A percentile compares a stretch with the other conserved stretches of the same genome.
Evolutionary conservation across 1,284 basidiomycete species (phyloP).

Genomic region (Neonothopanus nambi): DNA sequence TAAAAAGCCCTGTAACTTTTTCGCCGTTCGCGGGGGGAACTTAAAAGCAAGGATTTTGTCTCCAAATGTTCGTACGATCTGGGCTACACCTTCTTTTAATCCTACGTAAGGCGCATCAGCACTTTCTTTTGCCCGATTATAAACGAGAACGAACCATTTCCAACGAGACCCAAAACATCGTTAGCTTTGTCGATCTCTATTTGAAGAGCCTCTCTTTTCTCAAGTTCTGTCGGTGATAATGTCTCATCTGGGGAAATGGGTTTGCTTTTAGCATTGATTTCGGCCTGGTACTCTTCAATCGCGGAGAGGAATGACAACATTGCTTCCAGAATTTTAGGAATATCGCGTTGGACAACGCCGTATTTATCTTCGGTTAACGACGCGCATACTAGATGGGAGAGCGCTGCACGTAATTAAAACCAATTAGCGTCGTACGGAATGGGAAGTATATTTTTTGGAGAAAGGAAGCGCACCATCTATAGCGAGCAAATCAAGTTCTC

Average conservation of each 20-base stretch:
- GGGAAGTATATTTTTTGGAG: slow-evolving; percentile 1
- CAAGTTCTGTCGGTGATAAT: slow-evolving; percentile 36
- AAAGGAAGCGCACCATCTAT: slow-evolving; percentile 50
- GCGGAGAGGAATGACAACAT: slow-evolving; percentile 65
- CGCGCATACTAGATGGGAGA: slow-evolving; percentile 68
- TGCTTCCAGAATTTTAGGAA: slow-evolving; percentile 77
- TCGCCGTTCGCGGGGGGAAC: slow-evolving; percentile 67
- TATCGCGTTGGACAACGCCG: slow-evolving; percentile 81
- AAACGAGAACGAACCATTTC: slow-evolving; percentile 53
- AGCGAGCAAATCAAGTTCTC: slow-evolving; percentile 58
- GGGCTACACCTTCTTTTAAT: slow-evolving; percentile 64
- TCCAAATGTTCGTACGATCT: slow-evolving; percentile 74
- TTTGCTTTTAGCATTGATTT: slow-evolving; percentile 34
- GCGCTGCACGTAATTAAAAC: slow-evolving; percentile 53
- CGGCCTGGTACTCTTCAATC: slow-evolving; percentile 61
- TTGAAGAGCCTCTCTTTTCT: slow-evolving; percentile 33
- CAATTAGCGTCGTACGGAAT: background rate
- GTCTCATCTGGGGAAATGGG: slow-evolving; percentile 31
- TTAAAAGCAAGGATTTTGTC: slow-evolving; percentile 74
- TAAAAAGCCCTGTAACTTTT: slow-evolving; percentile 69
- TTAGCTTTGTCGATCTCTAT: slow-evolving; percentile 51
- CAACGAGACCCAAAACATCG: slow-evolving; percentile 56
- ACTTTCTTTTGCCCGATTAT: too few species aligned
- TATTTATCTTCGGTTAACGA: slow-evolving; percentile 80
- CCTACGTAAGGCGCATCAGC: slow-evolving; percentile 40